Evolutionary conservation across 768 basidiomycete genomes (phyloP).

Genomic region (Mycena amicta): DNA sequence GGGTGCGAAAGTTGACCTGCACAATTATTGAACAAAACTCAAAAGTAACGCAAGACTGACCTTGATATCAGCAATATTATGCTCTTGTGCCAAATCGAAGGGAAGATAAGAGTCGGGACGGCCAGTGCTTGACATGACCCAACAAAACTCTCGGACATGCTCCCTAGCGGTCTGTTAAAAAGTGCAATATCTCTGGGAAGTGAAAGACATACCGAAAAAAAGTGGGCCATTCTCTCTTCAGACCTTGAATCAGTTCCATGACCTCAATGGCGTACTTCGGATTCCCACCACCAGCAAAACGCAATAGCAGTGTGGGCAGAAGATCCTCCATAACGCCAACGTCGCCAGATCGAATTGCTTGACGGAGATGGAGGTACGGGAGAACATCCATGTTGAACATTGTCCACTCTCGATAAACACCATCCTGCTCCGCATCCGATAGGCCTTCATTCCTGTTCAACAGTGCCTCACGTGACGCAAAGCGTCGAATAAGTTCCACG

Average conservation of each 20-base stretch:
- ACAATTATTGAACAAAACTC: background rate
- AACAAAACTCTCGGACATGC: conserved; percentile 14
- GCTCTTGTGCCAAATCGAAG: conserved; percentile 20
- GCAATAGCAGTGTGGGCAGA: conserved; percentile 27
- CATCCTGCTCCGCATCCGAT: conserved; percentile 15
- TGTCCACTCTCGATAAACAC: conserved; percentile 15
- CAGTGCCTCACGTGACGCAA: conserved; percentile 26
- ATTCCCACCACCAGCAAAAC: conserved; percentile 29
- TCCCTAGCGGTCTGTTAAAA: too few species aligned
- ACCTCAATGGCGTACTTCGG: conserved; percentile 30
- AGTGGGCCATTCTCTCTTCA: conserved; percentile 31
- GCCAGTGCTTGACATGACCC: conserved; percentile 13
- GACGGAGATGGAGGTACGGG: conserved; percentile 26
- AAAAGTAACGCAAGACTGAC: background rate
- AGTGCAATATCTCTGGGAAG: too few species aligned
- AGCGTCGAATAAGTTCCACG: conserved; percentile 4
- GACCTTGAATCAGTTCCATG: conserved; percentile 29
- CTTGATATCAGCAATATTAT: conserved; percentile 23
- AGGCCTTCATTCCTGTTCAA: conserved; percentile 3
- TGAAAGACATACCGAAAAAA: too few species aligned
- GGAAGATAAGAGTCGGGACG: conserved; percentile 3
- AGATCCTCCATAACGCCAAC: conserved; percentile 27
- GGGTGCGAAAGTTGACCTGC: conserved; percentile 9
- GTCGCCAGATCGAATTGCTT: conserved; percentile 28
- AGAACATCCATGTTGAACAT: conserved; percentile 29